Conservation (phyloP, 345 rosid species). For the Trapa incisa region DNA sequence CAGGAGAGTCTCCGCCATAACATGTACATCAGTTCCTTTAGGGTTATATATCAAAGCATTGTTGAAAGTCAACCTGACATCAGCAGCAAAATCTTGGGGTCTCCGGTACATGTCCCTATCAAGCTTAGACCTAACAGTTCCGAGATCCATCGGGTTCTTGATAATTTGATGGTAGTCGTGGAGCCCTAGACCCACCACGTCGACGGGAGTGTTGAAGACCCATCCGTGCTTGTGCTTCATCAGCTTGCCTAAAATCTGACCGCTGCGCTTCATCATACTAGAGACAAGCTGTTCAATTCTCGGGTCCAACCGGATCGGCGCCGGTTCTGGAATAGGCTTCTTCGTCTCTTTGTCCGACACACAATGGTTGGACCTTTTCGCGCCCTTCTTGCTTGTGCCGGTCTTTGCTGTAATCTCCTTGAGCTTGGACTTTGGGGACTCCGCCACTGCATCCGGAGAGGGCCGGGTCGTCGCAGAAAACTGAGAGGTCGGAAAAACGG, state of each 20-base stretch:
- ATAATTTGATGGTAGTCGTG: constrained; percentile 34
- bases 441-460: constrained; percentile 2
- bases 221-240: constrained; percentile 38
- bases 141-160: constrained; percentile 52
- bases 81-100: constrained; percentile 31
- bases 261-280: constrained; percentile 22
- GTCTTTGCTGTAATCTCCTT: constrained; percentile 3
- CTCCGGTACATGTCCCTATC: constrained; percentile 13
- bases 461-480: constrained; percentile 9
- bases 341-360: constrained; percentile 9
- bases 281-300: constrained; percentile 1
- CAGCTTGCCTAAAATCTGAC: constrained; percentile 27
- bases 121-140: constrained; percentile 29
- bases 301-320: background rate
- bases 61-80: constrained; percentile 44
- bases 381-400: constrained; percentile 11
- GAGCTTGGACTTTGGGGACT: constrained; percentile 6
- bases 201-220: constrained; percentile 41
- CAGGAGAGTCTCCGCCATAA: constrained; percentile 27
- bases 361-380: constrained; percentile 16
- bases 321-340: background rate
- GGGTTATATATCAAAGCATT: constrained; percentile 47
- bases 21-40: constrained; percentile 25
- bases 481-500: constrained; percentile 10
- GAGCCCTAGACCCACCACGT: constrained; percentile 22